These are phyloP conservation scores for Wickerhamomyces tratensis DNA, from an alignment of 805 yeast species.

Conservation along the genomic window DNA sequence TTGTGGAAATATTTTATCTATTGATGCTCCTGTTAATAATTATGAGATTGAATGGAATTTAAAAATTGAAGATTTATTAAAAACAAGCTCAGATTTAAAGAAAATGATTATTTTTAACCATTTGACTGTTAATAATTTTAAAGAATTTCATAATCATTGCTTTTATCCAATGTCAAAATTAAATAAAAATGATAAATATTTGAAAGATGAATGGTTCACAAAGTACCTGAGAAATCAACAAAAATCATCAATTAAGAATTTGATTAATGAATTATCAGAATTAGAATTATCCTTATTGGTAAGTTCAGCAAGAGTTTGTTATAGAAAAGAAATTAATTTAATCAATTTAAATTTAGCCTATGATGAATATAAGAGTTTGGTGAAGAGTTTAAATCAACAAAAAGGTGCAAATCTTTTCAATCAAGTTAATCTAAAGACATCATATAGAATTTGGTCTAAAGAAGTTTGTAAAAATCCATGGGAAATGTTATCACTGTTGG, in stretches of 20 bases:
- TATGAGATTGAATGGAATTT: slow-evolving; percentile 34
- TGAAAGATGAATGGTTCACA: slow-evolving; percentile 12
- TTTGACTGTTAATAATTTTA: slow-evolving; percentile 49
- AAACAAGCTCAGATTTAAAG: slow-evolving; percentile 23
- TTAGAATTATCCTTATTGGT: slow-evolving; percentile 64
- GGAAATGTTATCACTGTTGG: slow-evolving; percentile 43
- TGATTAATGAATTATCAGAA: slow-evolving; percentile 42
- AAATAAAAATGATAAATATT: slow-evolving; percentile 16
- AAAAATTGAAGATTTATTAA: slow-evolving; percentile 20
- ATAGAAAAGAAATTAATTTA: slow-evolving; percentile 45
- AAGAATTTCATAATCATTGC: slow-evolving; percentile 35
- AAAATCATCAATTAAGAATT: slow-evolving; percentile 15
- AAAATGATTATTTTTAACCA: slow-evolving; percentile 34
- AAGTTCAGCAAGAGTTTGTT: slow-evolving; percentile 63
- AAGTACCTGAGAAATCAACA: slow-evolving; percentile 20
- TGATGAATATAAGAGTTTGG: slow-evolving; percentile 60
- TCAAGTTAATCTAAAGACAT: slow-evolving; percentile 21
- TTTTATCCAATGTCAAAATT: slow-evolving; percentile 32
- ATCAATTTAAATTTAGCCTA: slow-evolving; percentile 71
- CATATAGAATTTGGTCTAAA: slow-evolving; percentile 49
- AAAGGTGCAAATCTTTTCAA: slow-evolving; percentile 25
- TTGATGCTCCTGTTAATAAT: slow-evolving; percentile 19
- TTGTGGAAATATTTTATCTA: slow-evolving; percentile 30
- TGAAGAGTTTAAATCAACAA: slow-evolving; percentile 32
- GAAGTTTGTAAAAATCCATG: slow-evolving; percentile 58